These are phyloP conservation scores for Saksenaea oblongispora DNA, from an alignment of 371 early-diverging fungal species.

Conservation along the genomic window DNA sequence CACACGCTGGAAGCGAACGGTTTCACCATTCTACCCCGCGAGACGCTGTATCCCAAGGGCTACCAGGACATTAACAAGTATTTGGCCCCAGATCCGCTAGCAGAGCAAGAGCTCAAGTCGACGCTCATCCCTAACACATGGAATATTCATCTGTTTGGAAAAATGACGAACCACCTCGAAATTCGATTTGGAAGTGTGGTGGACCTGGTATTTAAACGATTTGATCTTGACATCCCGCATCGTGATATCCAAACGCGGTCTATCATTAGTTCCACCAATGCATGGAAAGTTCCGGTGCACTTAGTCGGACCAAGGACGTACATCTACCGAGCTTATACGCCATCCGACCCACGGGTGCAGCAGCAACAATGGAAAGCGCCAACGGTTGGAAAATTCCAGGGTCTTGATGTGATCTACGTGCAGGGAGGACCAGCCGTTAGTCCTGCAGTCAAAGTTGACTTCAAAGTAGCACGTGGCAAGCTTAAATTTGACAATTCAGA, in stretches of 20 bases:
- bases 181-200: slow-evolving; percentile 55
- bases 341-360: slow-evolving; percentile 23
- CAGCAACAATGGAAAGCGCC: slow-evolving; percentile 29
- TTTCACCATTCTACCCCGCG: slow-evolving; percentile 50
- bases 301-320: slow-evolving; percentile 36
- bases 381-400: slow-evolving; percentile 54
- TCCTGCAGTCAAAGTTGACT: slow-evolving; percentile 18
- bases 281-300: slow-evolving; percentile 27
- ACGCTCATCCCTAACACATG: slow-evolving; percentile 42
- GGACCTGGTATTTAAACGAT: slow-evolving; percentile 50
- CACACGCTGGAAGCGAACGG: slow-evolving; percentile 48
- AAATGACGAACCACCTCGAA: slow-evolving; percentile 59
- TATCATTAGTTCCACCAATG: slow-evolving; percentile 34
- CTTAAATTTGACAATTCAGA: slow-evolving; percentile 10
- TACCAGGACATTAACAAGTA: slow-evolving; percentile 51
- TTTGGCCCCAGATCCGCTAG: slow-evolving; percentile 40
- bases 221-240: slow-evolving; percentile 54
- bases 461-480: slow-evolving; percentile 32
- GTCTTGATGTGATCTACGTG: slow-evolving; percentile 55
- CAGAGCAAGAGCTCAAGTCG: slow-evolving; percentile 49
- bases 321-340: slow-evolving; percentile 27
- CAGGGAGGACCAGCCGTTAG: slow-evolving; percentile 45
- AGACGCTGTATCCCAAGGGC: slow-evolving; percentile 56
- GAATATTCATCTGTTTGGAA: slow-evolving; percentile 64
- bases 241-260: slow-evolving; percentile 32